Base-by-base conservation (phyloP, 768 basidiomycete genomes). In the Rhodotorula taiwanensis region DNA sequence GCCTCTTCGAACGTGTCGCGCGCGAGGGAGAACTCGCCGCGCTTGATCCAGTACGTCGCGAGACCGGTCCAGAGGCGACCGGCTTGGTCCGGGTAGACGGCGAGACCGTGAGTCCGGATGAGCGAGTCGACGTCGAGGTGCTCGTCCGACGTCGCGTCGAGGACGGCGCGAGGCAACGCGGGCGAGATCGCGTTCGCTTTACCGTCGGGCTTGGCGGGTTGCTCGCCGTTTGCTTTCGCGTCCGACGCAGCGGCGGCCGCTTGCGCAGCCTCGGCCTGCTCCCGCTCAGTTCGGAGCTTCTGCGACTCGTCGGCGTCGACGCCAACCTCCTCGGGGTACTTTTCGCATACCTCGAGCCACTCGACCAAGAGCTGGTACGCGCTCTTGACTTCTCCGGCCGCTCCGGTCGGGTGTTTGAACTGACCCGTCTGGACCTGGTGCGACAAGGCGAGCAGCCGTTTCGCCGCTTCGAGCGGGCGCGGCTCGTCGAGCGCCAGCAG, bases 31-130 rank as follows among this genome's bases (percentile, higher is more conserved):
- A 99, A 97, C 74, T 98, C 95, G 57, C 83, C 89, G 9, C 91
- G 85, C 77, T 95, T 95, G 76, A 93, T 93, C 94, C 94, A 99
- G 74, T 94, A 98, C 0, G 93, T 97, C 2, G 93, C 93, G 33
- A 98, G 77, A 1, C 94, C 95, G 9, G 90, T 87, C 94, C 93
- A 99, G 33, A 99, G 77, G 53, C 89, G 84, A 16, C 95, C 95
- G 4, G 93, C 90, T 77, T 99, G 95, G 74, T 99, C 95, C 74
- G 90, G 91, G 77, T 97, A 98, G 23, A 93, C 79, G 4, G 79
- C 80, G 30, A 99, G 79, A 21, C 95, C 95, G 70, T 98, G 92
- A 66, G 84, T 83, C 33, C 82, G 82, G 44, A 99, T 81, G 62
- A 99, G 86, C 42, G 79, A 78, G 72, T 94, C 93, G 61, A 99